A percentile compares a stretch with the other conserved stretches of the same genome.
phyloP scores from a whole-genome alignment of 257 asterid genomes.

The Cordia subcordata region DNA sequence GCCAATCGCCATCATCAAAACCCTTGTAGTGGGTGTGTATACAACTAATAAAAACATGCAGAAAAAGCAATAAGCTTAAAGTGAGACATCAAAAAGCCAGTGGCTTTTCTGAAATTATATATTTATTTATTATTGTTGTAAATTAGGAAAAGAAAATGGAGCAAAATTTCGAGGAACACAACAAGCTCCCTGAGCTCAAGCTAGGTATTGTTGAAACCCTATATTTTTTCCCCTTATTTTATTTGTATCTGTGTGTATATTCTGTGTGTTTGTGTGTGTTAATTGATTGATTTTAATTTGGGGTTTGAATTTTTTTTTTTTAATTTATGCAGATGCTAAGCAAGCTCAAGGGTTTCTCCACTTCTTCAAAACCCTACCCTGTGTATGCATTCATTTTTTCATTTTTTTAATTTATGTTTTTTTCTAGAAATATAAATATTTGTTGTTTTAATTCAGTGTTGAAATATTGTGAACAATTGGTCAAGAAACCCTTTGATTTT shows the following conservation, averaged over 20 bases:
- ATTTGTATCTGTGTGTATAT: neutral
- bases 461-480: neutral
- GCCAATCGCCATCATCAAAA: slow-evolving; percentile 5
- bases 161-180: slow-evolving; percentile 49
- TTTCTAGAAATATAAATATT: neutral
- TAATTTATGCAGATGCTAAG: slow-evolving; percentile 59
- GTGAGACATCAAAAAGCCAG: neutral
- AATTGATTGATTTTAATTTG: neutral
- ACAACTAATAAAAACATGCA: neutral
- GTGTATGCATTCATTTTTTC: slow-evolving; percentile 32
- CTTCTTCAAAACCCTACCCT: slow-evolving; percentile 73
- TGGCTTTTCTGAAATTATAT: neutral
- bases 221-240: neutral
- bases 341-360: slow-evolving; percentile 98
- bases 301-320: slow-evolving; percentile 4
- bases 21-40: neutral
- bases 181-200: slow-evolving; percentile 85
- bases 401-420: neutral
- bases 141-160: slow-evolving; percentile 32
- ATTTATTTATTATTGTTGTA: neutral
- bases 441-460: neutral
- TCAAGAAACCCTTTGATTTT: slow-evolving; percentile 5
- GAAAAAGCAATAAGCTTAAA: neutral
- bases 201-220: slow-evolving; percentile 54
- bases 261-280: neutral